phyloP scores from a whole-genome alignment of 257 asterid species.

The Gentiana macrophylla region DNA sequence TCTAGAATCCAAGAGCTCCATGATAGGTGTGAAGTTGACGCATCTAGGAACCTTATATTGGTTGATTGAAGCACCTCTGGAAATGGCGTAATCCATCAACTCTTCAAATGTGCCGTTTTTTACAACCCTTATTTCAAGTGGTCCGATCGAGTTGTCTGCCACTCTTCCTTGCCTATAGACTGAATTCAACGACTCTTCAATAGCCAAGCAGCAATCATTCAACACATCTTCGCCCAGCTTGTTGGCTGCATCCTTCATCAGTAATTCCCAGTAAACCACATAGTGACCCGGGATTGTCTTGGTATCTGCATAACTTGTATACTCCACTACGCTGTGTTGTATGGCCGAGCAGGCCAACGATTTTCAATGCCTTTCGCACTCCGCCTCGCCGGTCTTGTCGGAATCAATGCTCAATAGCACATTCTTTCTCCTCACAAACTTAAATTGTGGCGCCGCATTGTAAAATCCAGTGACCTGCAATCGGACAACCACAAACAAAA shows the following conservation, averaged over 20 bases:
- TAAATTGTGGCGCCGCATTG: conserved; percentile 69
- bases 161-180: conserved; percentile 77
- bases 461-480: conserved; percentile 45
- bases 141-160: conserved; percentile 70
- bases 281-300: conserved; percentile 72
- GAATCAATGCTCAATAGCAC: conserved; percentile 62
- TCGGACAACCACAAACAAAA: too few relatives aligned
- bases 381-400: conserved; percentile 71
- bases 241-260: conserved; percentile 24
- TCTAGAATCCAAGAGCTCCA: conserved; percentile 61
- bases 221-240: conserved; percentile 28
- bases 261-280: conserved; percentile 67
- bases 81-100: conserved; percentile 70
- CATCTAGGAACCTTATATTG: conserved; percentile 90
- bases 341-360: conserved; percentile 26
- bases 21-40: conserved; percentile 57
- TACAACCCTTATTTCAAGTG: conserved; percentile 70
- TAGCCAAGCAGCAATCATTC: conserved; percentile 39
- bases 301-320: conserved; percentile 63
- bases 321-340: conserved; percentile 45
- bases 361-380: conserved; percentile 53
- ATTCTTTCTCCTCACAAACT: conserved; percentile 59
- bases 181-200: conserved; percentile 67
- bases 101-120: conserved; percentile 70
- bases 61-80: conserved; percentile 75